Base-by-base conservation (phyloP, 768 basidiomycete species). In the Gautieria morchelliformis region DNA sequence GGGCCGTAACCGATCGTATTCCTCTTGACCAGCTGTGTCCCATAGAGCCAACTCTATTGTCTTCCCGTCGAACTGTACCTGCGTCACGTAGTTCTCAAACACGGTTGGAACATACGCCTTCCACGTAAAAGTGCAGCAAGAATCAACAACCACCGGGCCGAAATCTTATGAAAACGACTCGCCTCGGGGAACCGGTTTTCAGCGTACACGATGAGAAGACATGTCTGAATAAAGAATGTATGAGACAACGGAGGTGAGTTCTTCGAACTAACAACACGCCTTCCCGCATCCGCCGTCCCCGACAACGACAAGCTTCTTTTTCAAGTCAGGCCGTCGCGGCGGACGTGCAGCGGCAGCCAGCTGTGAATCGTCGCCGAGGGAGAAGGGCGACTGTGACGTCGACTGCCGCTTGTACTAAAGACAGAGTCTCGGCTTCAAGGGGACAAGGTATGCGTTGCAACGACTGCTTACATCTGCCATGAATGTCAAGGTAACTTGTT, bases 11-110 rank as follows among this genome's bases (percentile, higher is more conserved):
- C 89, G 80, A 69, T 94, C 92, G 71, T 96, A 97, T 73, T 97
- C 93, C 72, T 97, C 93, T 69, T 96, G 93, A 27, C 93, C 93
- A 0, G 93, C 93, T 1, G 93, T 97, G 71, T 97, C 93, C 93
- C 95, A 99, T 17, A 99, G 77, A n/a, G 96, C 95, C 44, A 99
- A 80, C 66, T 96, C 92, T 60, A 99, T 84, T 19, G 89, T 75
- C 71, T 93, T 93, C 56, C 87, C 85, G 24, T 94, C 92, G 64
- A 87, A 91, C 50, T 82, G 75, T 39, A 93, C 87, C 61, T 88
- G 84, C 12, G 89, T 91, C 56, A 92, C 89, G 65, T 93, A 93
- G 78, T 92, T 93, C 71, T 94, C 92, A 68, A 94, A 94, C 10
- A 94, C 92, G 20, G 92, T 93, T 32, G 92, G 93, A 64, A 93